Evolutionary conservation across 495 filamentous ascomycete genomes (phyloP), one percentile per base, ranked within the genome.

Genomic region (Extremus antarcticus): DNA sequence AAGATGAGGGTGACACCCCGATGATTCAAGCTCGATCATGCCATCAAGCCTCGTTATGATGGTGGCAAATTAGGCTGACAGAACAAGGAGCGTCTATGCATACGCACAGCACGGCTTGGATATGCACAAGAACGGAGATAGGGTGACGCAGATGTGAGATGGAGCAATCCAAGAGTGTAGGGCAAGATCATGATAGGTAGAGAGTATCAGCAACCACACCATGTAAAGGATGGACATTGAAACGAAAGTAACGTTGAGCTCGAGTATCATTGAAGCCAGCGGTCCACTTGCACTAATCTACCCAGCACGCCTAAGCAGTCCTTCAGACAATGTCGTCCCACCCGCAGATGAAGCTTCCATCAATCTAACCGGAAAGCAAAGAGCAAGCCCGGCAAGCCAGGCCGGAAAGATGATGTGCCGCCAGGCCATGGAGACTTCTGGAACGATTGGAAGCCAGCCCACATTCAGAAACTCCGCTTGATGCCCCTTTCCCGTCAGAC

Each of bases 281-380:
- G 24, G 38, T 51, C 49, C 16, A 29, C 2, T 53, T 45, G 35
- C 11, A 25, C 51, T 32, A 24, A 55, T 55, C 53, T 48, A 41
- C 43, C 23, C 43, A 55, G 53, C 53, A 55, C 43, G 46, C 20
- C 53, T 38, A 38, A 53, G 50, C 25, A 51, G 21, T 38, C 23
- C 13, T 7, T 51, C 29, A 35, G 29, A 35, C 4, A 35, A 35
- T 35, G 29, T 35, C 29, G 19, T 17, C 41, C 41, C 41, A 45
- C 19, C 41, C 41, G 41, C 41, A 21, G 19, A 45, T 45, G 41
- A n/a, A 45, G 16, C 19, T 9, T 45, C n/a, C 41, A 45, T 17
- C 41, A 7, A 7, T 45, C 19, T 45, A 35, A 9, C 41, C 17
- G 41, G 41, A 45, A 3, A 45, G 41, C 41, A 45, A 45, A 45